Evolutionary conservation across 192 early-diverging fungal species (phyloP).

Genomic region (Oehlia diaphana): DNA sequence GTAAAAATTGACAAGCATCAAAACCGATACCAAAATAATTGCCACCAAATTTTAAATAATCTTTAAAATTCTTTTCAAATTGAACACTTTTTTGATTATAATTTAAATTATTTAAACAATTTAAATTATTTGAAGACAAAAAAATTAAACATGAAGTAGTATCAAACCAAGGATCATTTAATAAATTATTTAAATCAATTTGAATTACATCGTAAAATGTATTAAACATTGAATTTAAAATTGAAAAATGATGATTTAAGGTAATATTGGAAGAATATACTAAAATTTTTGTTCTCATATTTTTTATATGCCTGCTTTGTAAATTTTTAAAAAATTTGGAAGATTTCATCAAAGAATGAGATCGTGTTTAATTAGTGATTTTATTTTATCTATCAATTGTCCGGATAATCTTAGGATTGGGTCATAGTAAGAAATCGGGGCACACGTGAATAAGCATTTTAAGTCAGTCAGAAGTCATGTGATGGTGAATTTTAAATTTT

Average conservation of each 20-base stretch:
- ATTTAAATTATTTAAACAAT: slow-evolving; percentile 68
- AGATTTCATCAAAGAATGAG: too few species aligned
- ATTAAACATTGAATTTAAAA: not conserved
- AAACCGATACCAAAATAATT: slow-evolving; percentile 92
- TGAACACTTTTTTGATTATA: slow-evolving; percentile 66
- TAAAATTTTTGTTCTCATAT: not conserved
- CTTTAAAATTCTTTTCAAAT: slow-evolving; percentile 59
- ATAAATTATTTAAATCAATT: slow-evolving; percentile 71
- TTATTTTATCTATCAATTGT: too few species aligned
- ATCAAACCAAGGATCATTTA: slow-evolving; percentile 85
- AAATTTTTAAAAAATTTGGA: too few species aligned
- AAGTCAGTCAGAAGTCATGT: too few species aligned
- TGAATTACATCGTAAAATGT: slow-evolving; percentile 83
- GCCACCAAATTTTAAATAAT: slow-evolving; percentile 76
- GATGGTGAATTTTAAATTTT: too few species aligned
- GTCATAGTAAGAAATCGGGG: too few species aligned
- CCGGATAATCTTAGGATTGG: too few species aligned
- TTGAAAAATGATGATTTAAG: not conserved
- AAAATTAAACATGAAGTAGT: slow-evolving; percentile 84
- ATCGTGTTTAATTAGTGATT: too few species aligned
- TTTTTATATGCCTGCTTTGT: not conserved
- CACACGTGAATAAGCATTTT: too few species aligned
- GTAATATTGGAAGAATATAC: not conserved
- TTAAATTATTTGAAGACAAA: slow-evolving; percentile 70
- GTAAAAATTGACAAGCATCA: slow-evolving; percentile 80